phyloP scores from a whole-genome alignment of 768 basidiomycete genomes.

The Pisolithus sp. region DNA sequence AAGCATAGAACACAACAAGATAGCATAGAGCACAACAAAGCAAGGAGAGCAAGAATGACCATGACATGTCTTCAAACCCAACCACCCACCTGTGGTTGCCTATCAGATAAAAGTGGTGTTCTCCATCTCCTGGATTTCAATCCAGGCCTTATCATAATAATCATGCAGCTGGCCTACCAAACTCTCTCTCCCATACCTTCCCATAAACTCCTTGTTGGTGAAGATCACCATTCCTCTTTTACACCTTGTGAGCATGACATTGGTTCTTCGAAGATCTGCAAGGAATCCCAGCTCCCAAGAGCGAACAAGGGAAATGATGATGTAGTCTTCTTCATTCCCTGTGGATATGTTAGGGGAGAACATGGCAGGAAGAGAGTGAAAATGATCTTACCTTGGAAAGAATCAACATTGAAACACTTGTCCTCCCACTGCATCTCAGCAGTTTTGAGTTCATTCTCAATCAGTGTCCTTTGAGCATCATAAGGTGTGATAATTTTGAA shows the following conservation, averaged over 20 bases:
- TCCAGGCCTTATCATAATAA: conserved; percentile 32
- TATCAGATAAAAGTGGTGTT: conserved; percentile 12
- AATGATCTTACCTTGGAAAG: conserved; percentile 60
- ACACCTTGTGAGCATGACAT: conserved; percentile 86
- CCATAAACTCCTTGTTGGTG: conserved; percentile 54
- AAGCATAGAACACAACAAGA: neutral
- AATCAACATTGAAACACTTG: conserved; percentile 72
- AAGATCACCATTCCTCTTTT: conserved; percentile 74
- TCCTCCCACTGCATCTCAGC: conserved; percentile 53
- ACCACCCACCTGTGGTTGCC: neutral
- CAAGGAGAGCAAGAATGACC: neutral
- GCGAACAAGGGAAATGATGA: conserved; percentile 68
- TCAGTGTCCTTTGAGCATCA: conserved; percentile 56
- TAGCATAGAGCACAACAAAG: neutral
- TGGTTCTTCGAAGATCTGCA: conserved; percentile 56
- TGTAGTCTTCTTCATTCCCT: conserved; percentile 82
- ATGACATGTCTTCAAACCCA: neutral
- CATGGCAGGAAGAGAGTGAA: neutral
- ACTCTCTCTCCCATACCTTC: conserved; percentile 41
- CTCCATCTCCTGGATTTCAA: conserved; percentile 27
- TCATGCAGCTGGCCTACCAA: conserved; percentile 37
- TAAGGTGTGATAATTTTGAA: conserved; percentile 79
- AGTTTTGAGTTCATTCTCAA: conserved; percentile 51
- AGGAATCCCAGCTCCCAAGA: conserved; percentile 64
- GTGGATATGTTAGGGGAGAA: conserved; percentile 2